Percentiles rank a stretch among this genome's conserved stretches.
These are phyloP conservation scores for Collariella sp. DNA, from an alignment of 495 filamentous ascomycete genomes.

Conservation along the genomic window DNA sequence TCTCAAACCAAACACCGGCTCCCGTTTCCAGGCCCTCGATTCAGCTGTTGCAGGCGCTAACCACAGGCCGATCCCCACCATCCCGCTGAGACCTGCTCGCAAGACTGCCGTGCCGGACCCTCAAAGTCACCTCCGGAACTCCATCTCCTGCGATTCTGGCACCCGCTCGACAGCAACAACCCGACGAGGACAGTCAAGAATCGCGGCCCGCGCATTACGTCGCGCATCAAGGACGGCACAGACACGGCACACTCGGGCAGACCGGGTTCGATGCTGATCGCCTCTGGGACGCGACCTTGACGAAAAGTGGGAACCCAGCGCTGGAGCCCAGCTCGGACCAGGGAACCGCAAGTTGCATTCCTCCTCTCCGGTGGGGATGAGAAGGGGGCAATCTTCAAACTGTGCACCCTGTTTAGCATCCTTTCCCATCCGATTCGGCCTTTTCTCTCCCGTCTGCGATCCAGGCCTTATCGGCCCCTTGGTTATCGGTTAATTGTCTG, in stretches of 20 bases:
- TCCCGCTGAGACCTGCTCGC: background rate
- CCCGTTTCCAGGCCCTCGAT: background rate
- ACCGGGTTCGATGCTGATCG: too few relatives aligned
- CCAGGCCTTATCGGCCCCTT: slow-evolving; percentile 3
- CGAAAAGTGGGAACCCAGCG: slow-evolving; percentile 16
- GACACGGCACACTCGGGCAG: slow-evolving; percentile 1
- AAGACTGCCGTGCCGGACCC: background rate
- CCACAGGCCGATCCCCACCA: background rate
- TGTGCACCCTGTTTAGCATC: background rate
- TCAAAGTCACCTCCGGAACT: background rate
- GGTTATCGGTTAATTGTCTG: background rate
- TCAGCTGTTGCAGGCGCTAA: background rate
- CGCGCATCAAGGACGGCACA: slow-evolving; percentile 12
- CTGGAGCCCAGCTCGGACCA: slow-evolving; percentile 15
- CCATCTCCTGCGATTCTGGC: background rate
- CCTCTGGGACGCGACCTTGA: slow-evolving; percentile 12
- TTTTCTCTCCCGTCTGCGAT: background rate
- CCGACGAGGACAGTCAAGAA: too few relatives aligned
- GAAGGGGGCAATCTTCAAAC: slow-evolving; percentile 11
- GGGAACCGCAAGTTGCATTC: slow-evolving; percentile 10
- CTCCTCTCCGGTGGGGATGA: slow-evolving; percentile 10
- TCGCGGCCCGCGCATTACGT: slow-evolving; percentile 7
- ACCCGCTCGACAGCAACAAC: background rate
- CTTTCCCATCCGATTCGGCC: slow-evolving; percentile 1
- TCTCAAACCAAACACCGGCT: background rate